A percentile compares a stretch with the other conserved stretches of the same genome.
These are phyloP conservation scores for Pichia sp. DNA, from an alignment of 1,139 yeast species.

Conservation along the genomic window DNA sequence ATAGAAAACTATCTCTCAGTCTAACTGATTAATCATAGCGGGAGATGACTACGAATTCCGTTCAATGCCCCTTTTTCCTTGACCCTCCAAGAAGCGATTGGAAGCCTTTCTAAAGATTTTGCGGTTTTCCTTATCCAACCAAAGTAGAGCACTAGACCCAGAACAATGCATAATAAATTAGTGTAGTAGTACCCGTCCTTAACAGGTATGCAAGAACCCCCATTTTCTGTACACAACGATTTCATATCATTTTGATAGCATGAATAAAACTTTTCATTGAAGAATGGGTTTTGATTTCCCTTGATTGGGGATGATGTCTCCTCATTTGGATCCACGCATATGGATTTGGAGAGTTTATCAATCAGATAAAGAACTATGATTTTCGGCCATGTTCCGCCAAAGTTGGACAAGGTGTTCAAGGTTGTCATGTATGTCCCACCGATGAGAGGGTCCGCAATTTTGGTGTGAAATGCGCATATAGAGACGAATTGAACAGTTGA, in stretches of 20 bases:
- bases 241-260: conserved; percentile 43
- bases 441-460: conserved; percentile 89
- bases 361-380: conserved; percentile 71
- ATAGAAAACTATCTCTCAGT: neutral
- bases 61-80: conserved; percentile 16
- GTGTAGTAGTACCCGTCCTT: conserved; percentile 85
- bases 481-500: conserved; percentile 93
- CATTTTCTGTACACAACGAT: conserved; percentile 45
- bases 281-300: conserved; percentile 23
- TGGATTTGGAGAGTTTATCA: conserved; percentile 66
- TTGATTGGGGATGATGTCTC: neutral
- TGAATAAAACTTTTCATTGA: conserved; percentile 34
- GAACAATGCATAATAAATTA: conserved; percentile 60
- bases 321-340: conserved; percentile 41
- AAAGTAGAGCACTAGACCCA: conserved; percentile 66
- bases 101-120: conserved; percentile 55
- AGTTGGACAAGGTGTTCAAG: conserved; percentile 81
- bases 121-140: conserved; percentile 63
- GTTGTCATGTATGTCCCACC: conserved; percentile 99
- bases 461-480: conserved; percentile 89
- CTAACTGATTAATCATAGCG: conserved; percentile 6
- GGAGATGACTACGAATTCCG: conserved; percentile 17
- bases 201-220: conserved; percentile 52
- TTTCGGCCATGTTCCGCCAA: conserved; percentile 98
- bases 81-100: conserved; percentile 68